Evolutionary conservation across 495 filamentous ascomycete genomes (phyloP).

Genomic region (Penicillium canariense): DNA sequence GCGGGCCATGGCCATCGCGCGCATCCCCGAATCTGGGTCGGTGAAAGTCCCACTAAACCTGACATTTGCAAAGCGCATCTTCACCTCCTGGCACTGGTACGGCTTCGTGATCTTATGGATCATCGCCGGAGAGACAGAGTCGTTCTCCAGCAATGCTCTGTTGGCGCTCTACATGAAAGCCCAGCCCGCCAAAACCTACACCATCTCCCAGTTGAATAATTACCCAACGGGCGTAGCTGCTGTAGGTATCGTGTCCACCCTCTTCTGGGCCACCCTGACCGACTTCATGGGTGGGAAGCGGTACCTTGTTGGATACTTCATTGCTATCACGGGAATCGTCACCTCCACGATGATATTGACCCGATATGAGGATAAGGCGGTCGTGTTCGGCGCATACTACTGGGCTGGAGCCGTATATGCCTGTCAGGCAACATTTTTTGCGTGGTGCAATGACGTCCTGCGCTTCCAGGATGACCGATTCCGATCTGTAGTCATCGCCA

Average conservation of each 20-base stretch:
- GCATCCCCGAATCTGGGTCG: constrained; percentile 30
- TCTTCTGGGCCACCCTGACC: constrained; percentile 54
- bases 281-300: constrained; percentile 49
- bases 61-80: constrained; percentile 38
- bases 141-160: constrained; percentile 47
- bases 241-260: constrained; percentile 48
- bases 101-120: constrained; percentile 51
- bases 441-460: constrained; percentile 60
- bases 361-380: constrained; percentile 37
- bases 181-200: constrained; percentile 36
- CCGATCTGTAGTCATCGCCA: constrained; percentile 49
- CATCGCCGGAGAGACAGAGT: constrained; percentile 49
- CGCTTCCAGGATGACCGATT: constrained; percentile 44
- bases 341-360: constrained; percentile 50
- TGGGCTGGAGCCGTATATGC: constrained; percentile 54
- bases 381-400: constrained; percentile 53
- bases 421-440: constrained; percentile 59
- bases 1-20: constrained; percentile 43
- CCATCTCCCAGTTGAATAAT: constrained; percentile 47
- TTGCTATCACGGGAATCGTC: constrained; percentile 46
- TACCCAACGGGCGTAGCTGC: constrained; percentile 49
- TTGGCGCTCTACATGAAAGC: constrained; percentile 36
- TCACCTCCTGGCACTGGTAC: constrained; percentile 48
- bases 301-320: constrained; percentile 54
- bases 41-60: constrained; percentile 34